phyloP scores from a whole-genome alignment of 495 filamentous ascomycete genomes.

The Annulohypoxylon maeteangense region DNA sequence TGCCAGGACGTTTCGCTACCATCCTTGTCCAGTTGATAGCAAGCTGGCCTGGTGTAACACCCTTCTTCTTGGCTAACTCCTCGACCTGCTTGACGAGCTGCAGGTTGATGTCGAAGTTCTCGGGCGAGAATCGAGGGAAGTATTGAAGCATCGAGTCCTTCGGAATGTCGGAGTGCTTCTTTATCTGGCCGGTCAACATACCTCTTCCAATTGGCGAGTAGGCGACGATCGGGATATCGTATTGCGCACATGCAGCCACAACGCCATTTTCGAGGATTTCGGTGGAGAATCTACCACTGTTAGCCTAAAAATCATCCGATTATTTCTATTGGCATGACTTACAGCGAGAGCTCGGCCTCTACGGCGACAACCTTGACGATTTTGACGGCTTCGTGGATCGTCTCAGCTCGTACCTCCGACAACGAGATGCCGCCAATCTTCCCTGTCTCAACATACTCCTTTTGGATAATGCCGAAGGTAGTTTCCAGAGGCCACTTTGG shows the following conservation, averaged over 20 bases:
- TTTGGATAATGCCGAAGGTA: conserved; percentile 64
- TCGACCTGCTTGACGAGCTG: conserved; percentile 74
- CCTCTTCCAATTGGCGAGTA: conserved; percentile 46
- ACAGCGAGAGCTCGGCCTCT: conserved; percentile 83
- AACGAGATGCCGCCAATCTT: conserved; percentile 82
- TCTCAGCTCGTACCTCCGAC: conserved; percentile 75
- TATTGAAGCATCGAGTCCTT: conserved; percentile 71
- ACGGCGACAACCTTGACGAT: conserved; percentile 75
- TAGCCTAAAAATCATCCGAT: conserved; percentile 71
- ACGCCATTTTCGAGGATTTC: conserved; percentile 73
- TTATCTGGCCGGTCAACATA: conserved; percentile 70
- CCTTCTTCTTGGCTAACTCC: conserved; percentile 74
- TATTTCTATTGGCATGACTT: conserved; percentile 6
- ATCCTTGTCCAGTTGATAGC: conserved; percentile 76
- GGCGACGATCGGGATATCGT: conserved; percentile 78
- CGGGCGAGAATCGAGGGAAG: conserved; percentile 73
- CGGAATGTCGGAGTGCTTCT: conserved; percentile 46
- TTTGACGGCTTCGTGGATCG: conserved; percentile 76
- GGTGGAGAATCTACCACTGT: conserved; percentile 48
- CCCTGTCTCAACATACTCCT: conserved; percentile 74
- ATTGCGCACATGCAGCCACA: conserved; percentile 73
- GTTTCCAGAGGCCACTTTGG: conserved; percentile 60
- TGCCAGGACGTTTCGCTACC: conserved; percentile 63
- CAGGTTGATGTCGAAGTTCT: conserved; percentile 77
- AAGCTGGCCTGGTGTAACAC: conserved; percentile 77